Base-by-base conservation (phyloP, 495 filamentous ascomycete species). In the Trichocladium antarcticum region DNA sequence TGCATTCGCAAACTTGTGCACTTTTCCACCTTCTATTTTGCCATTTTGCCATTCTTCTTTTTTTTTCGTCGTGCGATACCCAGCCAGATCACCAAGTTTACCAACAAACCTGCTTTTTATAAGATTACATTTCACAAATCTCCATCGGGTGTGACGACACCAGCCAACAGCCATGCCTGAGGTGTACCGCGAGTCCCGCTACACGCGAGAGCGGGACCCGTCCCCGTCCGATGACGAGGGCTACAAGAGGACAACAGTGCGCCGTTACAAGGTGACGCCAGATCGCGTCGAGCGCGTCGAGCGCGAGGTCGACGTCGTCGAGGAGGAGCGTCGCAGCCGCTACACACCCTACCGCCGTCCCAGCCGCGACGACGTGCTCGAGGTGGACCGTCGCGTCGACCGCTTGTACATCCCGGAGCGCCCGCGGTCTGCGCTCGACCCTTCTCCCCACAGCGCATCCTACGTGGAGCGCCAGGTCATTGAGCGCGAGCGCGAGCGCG, bases 231-330 rank as follows among this genome's bases (percentile, higher is more conserved):
- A 67, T 51, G 74, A 77, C 32, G 72, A 75, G 20, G 63, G 62
- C 41, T 73, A 67, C 54, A 69, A 62, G 48, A 61, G 63, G 49
- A 75, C 70, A 22, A 77, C 73, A 5, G 70, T 78, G 29, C 73
- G 72, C 58, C 69, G 73, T 32, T 80, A 80, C 62, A 76, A 77
- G 42, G 75, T 76, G 38, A 54, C 58, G 10, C 58, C 66, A 14
- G 63, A 61, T 9, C 70, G 71, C 39, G 52, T 64, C 40, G 60
- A 71, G 49, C 68, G 66, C 12, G 55, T 65, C 34, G 69, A 71
- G 42, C 65, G 68, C 47, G 68, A 73, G 27, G 46, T 62, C 48
- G 61, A 64, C 19, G 68, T 75, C 45, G 62, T 73, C 51, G 74
- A 76, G 42, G 74, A 75, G 42, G 71, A 75, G 42, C 71, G 67